These are phyloP conservation scores for Chlorophyllum brunneum DNA, from an alignment of 768 basidiomycete species.

Conservation along the genomic window DNA sequence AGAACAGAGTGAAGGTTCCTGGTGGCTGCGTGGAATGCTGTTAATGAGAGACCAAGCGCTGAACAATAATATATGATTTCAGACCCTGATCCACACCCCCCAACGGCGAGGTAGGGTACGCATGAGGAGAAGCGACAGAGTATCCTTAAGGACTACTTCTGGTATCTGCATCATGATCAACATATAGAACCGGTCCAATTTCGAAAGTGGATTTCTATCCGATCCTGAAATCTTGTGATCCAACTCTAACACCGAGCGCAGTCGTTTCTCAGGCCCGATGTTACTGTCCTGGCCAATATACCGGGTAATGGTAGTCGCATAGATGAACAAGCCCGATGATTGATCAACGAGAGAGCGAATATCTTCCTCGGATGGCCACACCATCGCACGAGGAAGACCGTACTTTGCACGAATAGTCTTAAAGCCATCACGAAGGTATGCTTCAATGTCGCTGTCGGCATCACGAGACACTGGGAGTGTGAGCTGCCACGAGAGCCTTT, in stretches of 20 bases:
- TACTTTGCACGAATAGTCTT: background rate
- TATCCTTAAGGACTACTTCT: background rate
- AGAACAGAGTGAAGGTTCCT: background rate
- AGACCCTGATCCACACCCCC: too few species aligned
- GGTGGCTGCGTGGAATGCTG: background rate
- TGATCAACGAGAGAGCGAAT: constrained; percentile 17
- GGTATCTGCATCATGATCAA: background rate
- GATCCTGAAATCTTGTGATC: background rate
- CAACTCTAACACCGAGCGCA: too few species aligned
- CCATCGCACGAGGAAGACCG: background rate
- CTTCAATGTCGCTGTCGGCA: background rate
- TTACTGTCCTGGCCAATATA: constrained; percentile 13
- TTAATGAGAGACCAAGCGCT: background rate
- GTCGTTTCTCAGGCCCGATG: too few species aligned
- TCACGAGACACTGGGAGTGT: constrained; percentile 6
- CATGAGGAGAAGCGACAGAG: background rate
- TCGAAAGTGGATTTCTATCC: background rate
- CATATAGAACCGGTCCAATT: background rate
- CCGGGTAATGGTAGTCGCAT: constrained; percentile 21
- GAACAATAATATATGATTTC: background rate
- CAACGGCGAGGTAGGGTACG: background rate
- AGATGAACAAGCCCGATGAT: constrained; percentile 23
- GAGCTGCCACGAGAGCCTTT: background rate
- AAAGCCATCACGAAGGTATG: background rate
- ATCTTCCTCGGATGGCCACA: constrained; percentile 19